Evolutionary conservation across 2,329 filamentous ascomycete species (phyloP), one percentile per base, ranked within the genome.

Genomic region (Sclerotinia nivalis): DNA sequence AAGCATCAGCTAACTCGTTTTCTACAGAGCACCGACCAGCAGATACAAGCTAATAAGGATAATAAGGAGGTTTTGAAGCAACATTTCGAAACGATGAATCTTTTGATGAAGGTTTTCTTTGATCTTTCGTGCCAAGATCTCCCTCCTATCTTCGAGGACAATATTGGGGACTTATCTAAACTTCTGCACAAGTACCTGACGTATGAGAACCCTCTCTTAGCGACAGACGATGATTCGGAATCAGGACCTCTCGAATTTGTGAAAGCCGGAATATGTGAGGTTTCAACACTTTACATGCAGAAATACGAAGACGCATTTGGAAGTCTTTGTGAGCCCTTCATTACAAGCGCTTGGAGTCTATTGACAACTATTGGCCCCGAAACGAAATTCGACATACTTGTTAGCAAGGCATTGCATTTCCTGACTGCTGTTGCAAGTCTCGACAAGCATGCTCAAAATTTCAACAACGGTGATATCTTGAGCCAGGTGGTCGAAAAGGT

Each of bases 81-180:
- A 74, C 92, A 93, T 79, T 94, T 97, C 76, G 89, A 92, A 73
- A 93, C 93, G 4, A 85, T 99, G 73, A 94, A 95, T 79, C 85
- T 98, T 66, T 88, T 97, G 75, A 85, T 97, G 75, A 97, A 97
- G 83, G 89, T 99, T 62, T 89, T 98, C 79, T 96, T 96, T 82
- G 96, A 99, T 80, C 88, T 99, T 66, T 97, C 94, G n/a, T 97
- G 91, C 78, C 96, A 99, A 79, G 96, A 99, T 80, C 86, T 99
- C 75, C 93, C 96, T 22, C 94, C 95, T 2, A 90, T 96, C 75
- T 97, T 99, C 79, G 96, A 99, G 83, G 91, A 96, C 74, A 92
- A 97, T 78, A 86, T 99, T 28, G 81, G 84, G 61, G 87, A 88
- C 72, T 91, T 99, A 74, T 91, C 92, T 25, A 84, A 86, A 31